Base-by-base conservation (phyloP, 2,329 filamentous ascomycete species). In the Blumeriella jaapii region DNA sequence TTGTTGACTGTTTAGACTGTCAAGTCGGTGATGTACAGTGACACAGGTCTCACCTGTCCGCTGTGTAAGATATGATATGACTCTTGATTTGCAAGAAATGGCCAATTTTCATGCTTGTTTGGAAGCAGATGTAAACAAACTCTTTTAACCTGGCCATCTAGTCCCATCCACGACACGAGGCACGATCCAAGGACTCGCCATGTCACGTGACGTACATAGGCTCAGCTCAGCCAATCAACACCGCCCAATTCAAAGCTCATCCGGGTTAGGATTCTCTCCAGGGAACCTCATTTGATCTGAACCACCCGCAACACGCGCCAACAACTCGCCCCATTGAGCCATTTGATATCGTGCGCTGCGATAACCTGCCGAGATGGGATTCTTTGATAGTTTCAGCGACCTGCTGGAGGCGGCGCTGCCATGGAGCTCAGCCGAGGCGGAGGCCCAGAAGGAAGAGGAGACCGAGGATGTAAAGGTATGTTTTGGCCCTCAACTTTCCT, bases 311-410 rank as follows among this genome's bases (percentile, higher is more conserved):
- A 29, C 40, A 30, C 33, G 22, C 26, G 29, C 27, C 32, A 31
- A 9, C 33, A 38, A 33, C 29, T 34, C 20, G 19, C 11, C 18
- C 23, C 14, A 38, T 35, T 35, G 28, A 34, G 28, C 20, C 23
- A 38, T 34, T 39, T 34, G 31, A 29, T 34, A 40, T 40, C 30
- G 24, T 24, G n/a, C 11, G 14, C 33, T 20, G 24, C 30, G 29
- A 34, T 31, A 34, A 27, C 33, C 22, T 24, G 31, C 24, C 31
- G 54, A 45, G 60, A 79, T 79, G 74, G 74, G 71, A 64, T 67
- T 78, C 63, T 78, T 73, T 70, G 72, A 78, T 60, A 62, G 68
- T 49, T 67, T 76, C 54, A 67, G 65, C 55, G 74, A 78, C 57
- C 63, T 79, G 56, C 62, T 76, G 55, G 71, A 77, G 62, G 73